phyloP scores from a whole-genome alignment of 441 rosid genomes.

The Syzygium syzygioides region DNA sequence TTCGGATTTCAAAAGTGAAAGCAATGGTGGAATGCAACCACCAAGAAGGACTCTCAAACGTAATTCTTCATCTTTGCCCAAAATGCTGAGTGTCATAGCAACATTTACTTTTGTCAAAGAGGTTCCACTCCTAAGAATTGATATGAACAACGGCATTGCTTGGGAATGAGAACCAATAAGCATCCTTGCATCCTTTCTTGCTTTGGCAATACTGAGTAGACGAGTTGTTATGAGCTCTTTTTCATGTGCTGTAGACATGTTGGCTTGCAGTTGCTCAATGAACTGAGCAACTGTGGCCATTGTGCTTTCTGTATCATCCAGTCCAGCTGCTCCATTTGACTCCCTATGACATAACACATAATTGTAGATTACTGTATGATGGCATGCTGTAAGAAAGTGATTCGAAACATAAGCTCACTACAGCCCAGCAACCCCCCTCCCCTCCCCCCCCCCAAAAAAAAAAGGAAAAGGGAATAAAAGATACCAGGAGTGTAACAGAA shows the following conservation, averaged over 20 bases:
- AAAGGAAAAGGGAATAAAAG: neutral
- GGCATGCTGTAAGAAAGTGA: neutral
- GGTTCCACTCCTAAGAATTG: constrained; percentile 73
- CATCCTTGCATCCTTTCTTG: constrained; percentile 66
- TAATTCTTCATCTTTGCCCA: constrained; percentile 75
- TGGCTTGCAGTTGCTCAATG: constrained; percentile 76
- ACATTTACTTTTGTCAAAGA: constrained; percentile 61
- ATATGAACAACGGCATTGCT: constrained; percentile 84
- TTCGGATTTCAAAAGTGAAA: constrained; percentile 72
- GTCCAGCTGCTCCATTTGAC: constrained; percentile 34
- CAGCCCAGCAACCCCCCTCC: neutral
- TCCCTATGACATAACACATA: constrained; percentile 31
- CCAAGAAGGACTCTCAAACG: constrained; percentile 81
- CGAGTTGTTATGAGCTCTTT: constrained; percentile 77
- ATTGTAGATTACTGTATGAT: neutral
- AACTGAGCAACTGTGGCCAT: constrained; percentile 61
- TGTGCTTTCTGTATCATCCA: constrained; percentile 51
- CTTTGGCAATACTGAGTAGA: constrained; percentile 61
- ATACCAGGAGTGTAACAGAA: neutral
- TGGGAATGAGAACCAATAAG: constrained; percentile 68
- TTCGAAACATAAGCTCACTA: neutral
- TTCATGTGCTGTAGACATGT: constrained; percentile 58
- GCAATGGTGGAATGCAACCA: constrained; percentile 88
- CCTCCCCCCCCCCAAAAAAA: neutral
- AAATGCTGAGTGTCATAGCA: constrained; percentile 52